Conservation (phyloP, 305 asterid genomes). For the Withania somnifera region DNA sequence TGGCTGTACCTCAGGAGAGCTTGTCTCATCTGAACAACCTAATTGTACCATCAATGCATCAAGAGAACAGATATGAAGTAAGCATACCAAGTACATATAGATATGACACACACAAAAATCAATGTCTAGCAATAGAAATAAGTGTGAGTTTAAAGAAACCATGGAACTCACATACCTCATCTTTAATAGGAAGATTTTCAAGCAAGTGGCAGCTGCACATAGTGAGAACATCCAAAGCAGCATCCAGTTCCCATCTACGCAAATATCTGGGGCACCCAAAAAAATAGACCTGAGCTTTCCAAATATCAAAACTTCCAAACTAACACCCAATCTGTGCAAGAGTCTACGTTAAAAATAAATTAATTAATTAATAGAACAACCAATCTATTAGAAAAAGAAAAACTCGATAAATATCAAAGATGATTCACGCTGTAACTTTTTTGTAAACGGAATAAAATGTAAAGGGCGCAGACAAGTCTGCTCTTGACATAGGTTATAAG, state of each 20-base stretch:
- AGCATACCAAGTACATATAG: background rate
- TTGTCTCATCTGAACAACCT: slow-evolving; percentile 82
- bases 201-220: slow-evolving; percentile 92
- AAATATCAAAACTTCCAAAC: background rate
- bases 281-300: background rate
- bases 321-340: background rate
- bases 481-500: background rate
- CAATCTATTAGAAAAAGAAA: background rate
- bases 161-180: slow-evolving; percentile 43
- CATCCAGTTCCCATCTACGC: slow-evolving; percentile 84
- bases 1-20: slow-evolving; percentile 82
- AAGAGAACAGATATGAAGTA: background rate
- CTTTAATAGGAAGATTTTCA: slow-evolving; percentile 52
- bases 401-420: background rate
- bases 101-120: background rate
- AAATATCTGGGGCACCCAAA: slow-evolving; percentile 42
- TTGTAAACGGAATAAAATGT: background rate
- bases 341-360: background rate
- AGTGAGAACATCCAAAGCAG: slow-evolving; percentile 90
- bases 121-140: background rate
- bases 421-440: background rate
- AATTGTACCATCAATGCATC: slow-evolving; percentile 5
- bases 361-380: background rate
- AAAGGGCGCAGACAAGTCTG: background rate
- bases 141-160: background rate